A percentile compares a stretch with the other conserved stretches of the same genome.
phyloP scores from a whole-genome alignment of 192 early-diverging fungal genomes.

The Coemansia sp. region DNA sequence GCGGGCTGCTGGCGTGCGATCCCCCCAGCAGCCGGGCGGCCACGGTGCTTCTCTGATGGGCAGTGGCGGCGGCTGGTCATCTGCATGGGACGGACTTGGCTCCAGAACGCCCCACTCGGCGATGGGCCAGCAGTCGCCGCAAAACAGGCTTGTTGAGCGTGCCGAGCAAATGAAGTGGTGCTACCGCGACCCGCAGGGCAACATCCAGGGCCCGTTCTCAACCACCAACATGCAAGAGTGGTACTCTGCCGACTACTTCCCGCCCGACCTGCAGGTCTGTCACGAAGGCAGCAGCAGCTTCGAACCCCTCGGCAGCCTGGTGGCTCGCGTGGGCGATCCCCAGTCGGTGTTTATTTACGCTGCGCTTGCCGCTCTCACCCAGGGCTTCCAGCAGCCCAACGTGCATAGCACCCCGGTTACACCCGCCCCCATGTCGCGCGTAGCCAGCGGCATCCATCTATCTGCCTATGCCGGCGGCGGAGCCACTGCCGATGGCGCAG shows the following conservation, averaged over 20 bases:
- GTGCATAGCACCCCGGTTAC: conserved; percentile 30
- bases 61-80: conserved; percentile 11
- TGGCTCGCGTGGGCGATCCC: conserved; percentile 63
- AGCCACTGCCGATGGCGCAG: not conserved
- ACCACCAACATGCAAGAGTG: conserved; percentile 94
- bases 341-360: conserved; percentile 66
- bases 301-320: conserved; percentile 70
- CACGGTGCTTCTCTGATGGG: conserved; percentile 1
- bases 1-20: not conserved
- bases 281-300: conserved; percentile 72
- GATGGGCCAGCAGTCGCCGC: conserved; percentile 11
- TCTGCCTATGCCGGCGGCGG: too few relatives aligned
- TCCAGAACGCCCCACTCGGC: conserved; percentile 1
- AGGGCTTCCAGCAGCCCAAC: conserved; percentile 3
- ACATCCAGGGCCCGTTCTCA: conserved; percentile 86
- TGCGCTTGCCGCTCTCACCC: conserved; percentile 20
- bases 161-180: conserved; percentile 62
- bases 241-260: conserved; percentile 85
- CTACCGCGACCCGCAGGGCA: conserved; percentile 81
- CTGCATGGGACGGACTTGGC: conserved; percentile 15
- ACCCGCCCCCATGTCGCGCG: conserved; percentile 24
- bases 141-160: conserved; percentile 21
- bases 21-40: not conserved
- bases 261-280: conserved; percentile 73
- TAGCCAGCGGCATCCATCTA: conserved; percentile 15